phyloP scores from a whole-genome alignment of 495 filamentous ascomycete species.

The Hypoxylon fuscum region DNA sequence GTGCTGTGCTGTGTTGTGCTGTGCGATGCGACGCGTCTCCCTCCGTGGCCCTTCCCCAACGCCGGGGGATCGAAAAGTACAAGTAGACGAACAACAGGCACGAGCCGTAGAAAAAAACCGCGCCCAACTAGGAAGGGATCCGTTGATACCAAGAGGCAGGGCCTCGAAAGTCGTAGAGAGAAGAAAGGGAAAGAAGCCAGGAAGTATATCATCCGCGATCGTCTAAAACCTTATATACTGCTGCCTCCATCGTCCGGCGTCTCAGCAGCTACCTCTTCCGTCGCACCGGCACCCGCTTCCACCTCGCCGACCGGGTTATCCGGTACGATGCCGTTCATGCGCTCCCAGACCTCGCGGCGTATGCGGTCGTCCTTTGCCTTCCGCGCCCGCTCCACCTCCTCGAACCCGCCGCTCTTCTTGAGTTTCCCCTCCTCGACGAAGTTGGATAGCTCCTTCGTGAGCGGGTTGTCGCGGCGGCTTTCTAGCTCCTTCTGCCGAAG shows the following conservation, averaged over 20 bases:
- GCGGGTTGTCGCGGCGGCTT: conserved; percentile 75
- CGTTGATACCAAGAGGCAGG: conserved; percentile 8
- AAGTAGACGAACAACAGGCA: neutral
- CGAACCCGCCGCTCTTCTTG: conserved; percentile 94
- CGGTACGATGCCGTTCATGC: conserved; percentile 35
- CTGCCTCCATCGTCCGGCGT: neutral
- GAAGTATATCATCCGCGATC: conserved; percentile 14
- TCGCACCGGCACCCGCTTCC: neutral
- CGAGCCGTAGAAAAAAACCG: neutral
- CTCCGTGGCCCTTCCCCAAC: conserved; percentile 14
- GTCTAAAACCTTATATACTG: conserved; percentile 28
- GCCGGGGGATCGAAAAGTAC: conserved; percentile 10
- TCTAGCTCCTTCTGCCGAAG: conserved; percentile 87
- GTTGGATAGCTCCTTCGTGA: conserved; percentile 84
- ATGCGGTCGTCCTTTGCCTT: conserved; percentile 88
- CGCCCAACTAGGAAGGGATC: conserved; percentile 24
- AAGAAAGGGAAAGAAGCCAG: neutral
- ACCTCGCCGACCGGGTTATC: conserved; percentile 23
- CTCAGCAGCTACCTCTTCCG: neutral
- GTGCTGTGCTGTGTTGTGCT: too few relatives aligned
- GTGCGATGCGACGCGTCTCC: neutral
- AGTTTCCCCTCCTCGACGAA: conserved; percentile 93
- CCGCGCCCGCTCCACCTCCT: conserved; percentile 88
- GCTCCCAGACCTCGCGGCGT: conserved; percentile 74
- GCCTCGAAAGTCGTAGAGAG: neutral